These are phyloP conservation scores for Sporisorium iseilematis-ciliati DNA, from an alignment of 1,284 basidiomycete species.

Conservation along the genomic window DNA sequence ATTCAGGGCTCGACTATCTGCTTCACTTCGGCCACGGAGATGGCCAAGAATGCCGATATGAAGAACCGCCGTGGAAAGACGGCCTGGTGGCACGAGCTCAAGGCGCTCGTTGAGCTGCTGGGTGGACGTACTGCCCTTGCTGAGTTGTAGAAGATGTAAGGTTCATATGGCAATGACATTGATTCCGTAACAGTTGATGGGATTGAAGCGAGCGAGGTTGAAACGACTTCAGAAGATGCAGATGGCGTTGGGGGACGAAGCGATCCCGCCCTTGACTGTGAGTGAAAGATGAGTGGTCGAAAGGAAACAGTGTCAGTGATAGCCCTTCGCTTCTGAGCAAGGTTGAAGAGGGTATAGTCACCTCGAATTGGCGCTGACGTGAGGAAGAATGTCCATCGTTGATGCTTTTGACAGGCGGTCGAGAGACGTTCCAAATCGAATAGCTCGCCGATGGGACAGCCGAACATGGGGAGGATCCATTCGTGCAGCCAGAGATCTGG, in stretches of 20 bases:
- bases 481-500: slow-evolving; percentile 49
- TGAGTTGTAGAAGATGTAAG: slow-evolving; percentile 22
- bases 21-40: slow-evolving; percentile 86
- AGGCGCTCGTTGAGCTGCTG: slow-evolving; percentile 61
- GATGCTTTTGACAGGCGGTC: slow-evolving; percentile 30
- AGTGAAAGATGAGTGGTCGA: background rate
- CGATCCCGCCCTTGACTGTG: slow-evolving; percentile 50
- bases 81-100: slow-evolving; percentile 79
- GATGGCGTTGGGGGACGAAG: slow-evolving; percentile 45
- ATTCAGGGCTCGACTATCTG: slow-evolving; percentile 83
- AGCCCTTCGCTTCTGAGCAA: too few relatives aligned
- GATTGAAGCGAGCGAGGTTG: background rate
- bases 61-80: slow-evolving; percentile 84
- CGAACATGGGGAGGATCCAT: slow-evolving; percentile 47
- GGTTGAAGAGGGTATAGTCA: slow-evolving; percentile 15
- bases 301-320: background rate
- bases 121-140: slow-evolving; percentile 54
- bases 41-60: slow-evolving; percentile 89
- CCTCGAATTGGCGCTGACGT: slow-evolving; percentile 46
- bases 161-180: background rate
- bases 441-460: slow-evolving; percentile 50
- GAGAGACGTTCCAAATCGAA: slow-evolving; percentile 48
- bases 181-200: background rate
- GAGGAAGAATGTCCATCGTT: slow-evolving; percentile 52
- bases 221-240: slow-evolving; percentile 35